phyloP scores from a whole-genome alignment of 495 filamentous ascomycete genomes.

The Hamigera avellanea region DNA sequence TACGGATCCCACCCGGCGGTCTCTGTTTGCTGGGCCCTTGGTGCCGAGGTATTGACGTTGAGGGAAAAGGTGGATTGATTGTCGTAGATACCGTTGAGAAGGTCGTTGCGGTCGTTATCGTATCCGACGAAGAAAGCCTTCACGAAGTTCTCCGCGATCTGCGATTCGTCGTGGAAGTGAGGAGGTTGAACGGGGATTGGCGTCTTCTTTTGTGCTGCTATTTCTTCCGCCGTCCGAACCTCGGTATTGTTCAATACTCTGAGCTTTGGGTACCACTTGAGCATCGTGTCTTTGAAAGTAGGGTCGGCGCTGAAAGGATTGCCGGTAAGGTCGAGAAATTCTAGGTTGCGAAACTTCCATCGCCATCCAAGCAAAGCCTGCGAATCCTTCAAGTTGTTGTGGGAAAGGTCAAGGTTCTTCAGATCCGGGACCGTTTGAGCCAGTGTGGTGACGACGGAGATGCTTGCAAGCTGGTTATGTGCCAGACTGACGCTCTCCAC shows the following conservation, averaged over 20 bases:
- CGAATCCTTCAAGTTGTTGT: constrained; percentile 58
- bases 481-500: constrained; percentile 68
- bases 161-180: constrained; percentile 62
- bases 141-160: constrained; percentile 66
- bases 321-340: constrained; percentile 65
- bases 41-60: constrained; percentile 54
- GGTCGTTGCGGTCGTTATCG: constrained; percentile 54
- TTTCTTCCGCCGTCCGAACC: constrained; percentile 58
- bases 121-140: constrained; percentile 62
- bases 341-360: constrained; percentile 59
- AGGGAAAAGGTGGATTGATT: constrained; percentile 65
- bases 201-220: constrained; percentile 40
- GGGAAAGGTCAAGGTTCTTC: constrained; percentile 73
- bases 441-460: constrained; percentile 57
- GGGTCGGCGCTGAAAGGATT: constrained; percentile 60
- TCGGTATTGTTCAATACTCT: constrained; percentile 57
- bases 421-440: constrained; percentile 68
- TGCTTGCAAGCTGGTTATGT: constrained; percentile 60
- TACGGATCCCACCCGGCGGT: constrained; percentile 56
- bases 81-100: constrained; percentile 66
- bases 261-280: constrained; percentile 72
- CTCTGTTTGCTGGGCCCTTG: constrained; percentile 34
- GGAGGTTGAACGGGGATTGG: constrained; percentile 59
- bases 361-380: constrained; percentile 56
- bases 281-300: constrained; percentile 55